These are phyloP conservation scores for Aethionema arabicum DNA, from an alignment of 345 rosid genomes.

Conservation along the genomic window DNA sequence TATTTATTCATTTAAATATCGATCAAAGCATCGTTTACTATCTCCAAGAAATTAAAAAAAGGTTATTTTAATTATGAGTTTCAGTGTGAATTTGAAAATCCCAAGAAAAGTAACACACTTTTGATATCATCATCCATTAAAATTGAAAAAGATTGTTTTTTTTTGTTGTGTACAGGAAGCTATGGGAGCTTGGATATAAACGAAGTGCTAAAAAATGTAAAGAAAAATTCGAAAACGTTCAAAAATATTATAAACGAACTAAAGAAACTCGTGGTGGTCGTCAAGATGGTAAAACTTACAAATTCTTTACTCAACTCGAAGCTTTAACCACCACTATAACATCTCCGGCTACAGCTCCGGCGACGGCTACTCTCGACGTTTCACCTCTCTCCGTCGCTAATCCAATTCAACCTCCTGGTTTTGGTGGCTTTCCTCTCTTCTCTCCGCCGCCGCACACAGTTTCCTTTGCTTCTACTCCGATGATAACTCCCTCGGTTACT, in stretches of 20 bases:
- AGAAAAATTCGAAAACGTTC: conserved; percentile 94
- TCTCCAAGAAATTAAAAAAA: too few relatives aligned
- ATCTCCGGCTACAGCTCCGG: too few relatives aligned
- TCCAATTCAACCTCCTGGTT: conserved; percentile 41
- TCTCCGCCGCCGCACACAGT: conserved; percentile 20
- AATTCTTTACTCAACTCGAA: conserved; percentile 83
- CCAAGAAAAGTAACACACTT: too few relatives aligned
- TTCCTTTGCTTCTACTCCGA: conserved; percentile 23
- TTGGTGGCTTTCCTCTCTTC: conserved; percentile 13
- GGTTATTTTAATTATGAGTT: too few relatives aligned
- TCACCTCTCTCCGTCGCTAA: conserved; percentile 63
- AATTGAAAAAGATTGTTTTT: too few relatives aligned
- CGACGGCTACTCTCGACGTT: conserved; percentile 44
- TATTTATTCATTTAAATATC: too few relatives aligned
- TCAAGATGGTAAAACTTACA: conserved; percentile 82
- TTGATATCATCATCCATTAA: too few relatives aligned
- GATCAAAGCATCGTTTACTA: too few relatives aligned
- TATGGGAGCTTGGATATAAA: conserved; percentile 70
- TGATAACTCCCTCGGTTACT: neutral
- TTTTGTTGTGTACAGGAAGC: conserved; percentile 53
- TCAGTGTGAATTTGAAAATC: too few relatives aligned
- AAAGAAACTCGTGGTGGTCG: conserved; percentile 85
- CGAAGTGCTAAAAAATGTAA: conserved; percentile 88
- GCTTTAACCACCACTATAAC: conserved; percentile 48
- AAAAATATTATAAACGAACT: conserved; percentile 87